Base-by-base conservation (phyloP, 2,329 filamentous ascomycete species). In the Ploettnerulaceae sp. region DNA sequence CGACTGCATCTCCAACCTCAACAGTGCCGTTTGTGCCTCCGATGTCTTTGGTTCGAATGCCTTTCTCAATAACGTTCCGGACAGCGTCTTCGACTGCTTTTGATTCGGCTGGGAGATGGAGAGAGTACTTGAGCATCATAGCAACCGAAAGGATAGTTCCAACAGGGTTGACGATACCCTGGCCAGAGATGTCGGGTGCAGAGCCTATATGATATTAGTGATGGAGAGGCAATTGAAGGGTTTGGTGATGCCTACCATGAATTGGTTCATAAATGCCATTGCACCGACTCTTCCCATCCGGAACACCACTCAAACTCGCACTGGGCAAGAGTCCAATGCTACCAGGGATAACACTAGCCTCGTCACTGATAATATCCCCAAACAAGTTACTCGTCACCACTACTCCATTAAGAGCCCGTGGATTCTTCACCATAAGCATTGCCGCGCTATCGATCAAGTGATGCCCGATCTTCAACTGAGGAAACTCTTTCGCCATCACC, bases 261-360 rank as follows among this genome's bases (percentile, higher is more conserved):
- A 98, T 97, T 20, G 91, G 91, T 76, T 97, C 91, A 67, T 95
- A 98, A 62, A 97, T 95, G 59, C 89, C 91, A 66, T 94, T 95
- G 64, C 90, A 88, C 66, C 79, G 83, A 60, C 74, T 78, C 74
- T 89, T 86, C 45, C 87, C 87, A 66, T 94, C 89, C 0, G 91
- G 91, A 50, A 95, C 81, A 31, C 86, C 88, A 56, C 83, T 86
- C 65, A 97, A 71, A 68, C 85, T 93, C 9, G 91, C 91, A 66
- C 85, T 91, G 20, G 91, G 91, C 57, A 95, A 71, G 55, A 97
- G 73, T 22, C 93, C 91, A 58, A 97, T 80, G 60, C 83, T 89
- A 12, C 91, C 91, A 3, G 91, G 89, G 59, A 97, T 97, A 40
- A 95, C 90, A 60, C 85, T 90, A 4, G 91, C 90, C 75, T 97